Evolutionary conservation across 2,329 filamentous ascomycete genomes (phyloP), one percentile per base, ranked within the genome.

Genomic region (Verticillium isaacii): DNA sequence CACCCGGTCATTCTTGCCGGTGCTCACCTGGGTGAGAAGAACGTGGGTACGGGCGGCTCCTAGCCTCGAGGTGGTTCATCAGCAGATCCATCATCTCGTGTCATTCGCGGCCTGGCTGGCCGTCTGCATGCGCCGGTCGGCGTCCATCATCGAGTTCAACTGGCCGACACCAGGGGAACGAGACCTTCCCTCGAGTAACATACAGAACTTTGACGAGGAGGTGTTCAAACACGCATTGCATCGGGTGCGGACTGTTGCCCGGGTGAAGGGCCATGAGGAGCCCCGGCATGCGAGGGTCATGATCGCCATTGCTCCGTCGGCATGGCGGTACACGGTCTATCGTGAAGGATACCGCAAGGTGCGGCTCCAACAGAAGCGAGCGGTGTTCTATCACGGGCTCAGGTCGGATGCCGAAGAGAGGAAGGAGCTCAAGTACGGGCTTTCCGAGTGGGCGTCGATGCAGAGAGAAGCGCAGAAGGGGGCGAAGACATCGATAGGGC

Each of bases 91-190:
- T 55, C 61, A 69, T 7, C 60, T 73, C 25, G 64, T 73, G 57
- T 67, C 73, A 0, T 67, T 71, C 23, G 70, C 73, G 0, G 72
- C 67, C 2, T 74, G 71, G 71, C 56, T 74, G 32, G 68, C 66
- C n/a, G 62, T 74, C 8, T 66, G 66, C 6, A 67, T 67, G 19
- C 69, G 69, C 2, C 59, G 68, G 8, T 63, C 66, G 2, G 67
- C 66, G 9, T 64, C 73, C 32, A 45, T 72, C 11, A 60, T 63
- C 1, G 50, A 37, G 1, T 63, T 65, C 12, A 66, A 69, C 32
- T 75, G 74, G 74, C 60, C 61, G 9, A 57, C 37, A 8, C 74
- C 73, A 2, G 74, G 72, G 15, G 69, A 74, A 1, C 62, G 57
- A 12, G 68, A 68, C 52, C 54, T 64, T 0, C 59, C 67, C 45